Percentiles rank a stretch among this genome's conserved stretches.
Evolutionary conservation across 1,284 basidiomycete genomes (phyloP).

Genomic region (Sphagnurus paluster): DNA sequence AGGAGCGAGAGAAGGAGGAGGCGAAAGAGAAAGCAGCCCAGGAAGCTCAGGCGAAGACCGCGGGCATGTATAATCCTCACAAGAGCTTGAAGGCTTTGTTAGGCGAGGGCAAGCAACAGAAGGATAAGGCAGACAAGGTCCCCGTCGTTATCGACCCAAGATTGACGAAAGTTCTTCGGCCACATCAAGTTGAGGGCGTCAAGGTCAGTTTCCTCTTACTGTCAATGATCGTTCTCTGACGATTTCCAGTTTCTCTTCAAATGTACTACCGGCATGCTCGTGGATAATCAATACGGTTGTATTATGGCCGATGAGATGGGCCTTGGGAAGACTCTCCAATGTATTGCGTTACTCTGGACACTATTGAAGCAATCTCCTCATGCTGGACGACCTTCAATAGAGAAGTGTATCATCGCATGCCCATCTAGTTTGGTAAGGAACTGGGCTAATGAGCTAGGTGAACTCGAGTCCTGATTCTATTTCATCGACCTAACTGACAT

Average conservation of each 20-base stretch:
- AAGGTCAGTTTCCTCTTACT: conserved; percentile 58
- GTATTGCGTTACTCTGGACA: conserved; percentile 96
- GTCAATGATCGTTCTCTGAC: conserved; percentile 3
- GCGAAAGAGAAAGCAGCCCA: conserved; percentile 62
- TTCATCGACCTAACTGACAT: conserved; percentile 5
- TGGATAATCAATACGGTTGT: conserved; percentile 91
- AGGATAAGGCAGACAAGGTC: conserved; percentile 75
- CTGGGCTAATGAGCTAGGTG: conserved; percentile 96
- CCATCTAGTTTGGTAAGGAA: conserved; percentile 97
- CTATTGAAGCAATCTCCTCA: conserved; percentile 95
- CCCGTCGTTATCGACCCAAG: conserved; percentile 96
- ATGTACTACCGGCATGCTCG: conserved; percentile 92
- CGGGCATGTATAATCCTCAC: conserved; percentile 84
- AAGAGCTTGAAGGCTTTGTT: conserved; percentile 87
- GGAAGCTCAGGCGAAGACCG: conserved; percentile 66
- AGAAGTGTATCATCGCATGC: conserved; percentile 98
- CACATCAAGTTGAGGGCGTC: conserved; percentile 98
- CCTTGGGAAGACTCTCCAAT: conserved; percentile 94
- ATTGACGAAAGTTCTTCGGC: conserved; percentile 85
- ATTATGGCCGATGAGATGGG: conserved; percentile 99
- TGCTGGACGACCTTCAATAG: conserved; percentile 84
- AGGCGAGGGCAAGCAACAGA: conserved; percentile 74
- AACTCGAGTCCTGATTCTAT: conserved; percentile 23
- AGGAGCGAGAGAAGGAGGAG: conserved; percentile 69
- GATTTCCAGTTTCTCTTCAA: conserved; percentile 83